Percentiles rank a stretch among this genome's conserved stretches.
Evolutionary conservation across 108 stramenopile genomes (phyloP).

Genomic region (Epithemia pelagica): DNA sequence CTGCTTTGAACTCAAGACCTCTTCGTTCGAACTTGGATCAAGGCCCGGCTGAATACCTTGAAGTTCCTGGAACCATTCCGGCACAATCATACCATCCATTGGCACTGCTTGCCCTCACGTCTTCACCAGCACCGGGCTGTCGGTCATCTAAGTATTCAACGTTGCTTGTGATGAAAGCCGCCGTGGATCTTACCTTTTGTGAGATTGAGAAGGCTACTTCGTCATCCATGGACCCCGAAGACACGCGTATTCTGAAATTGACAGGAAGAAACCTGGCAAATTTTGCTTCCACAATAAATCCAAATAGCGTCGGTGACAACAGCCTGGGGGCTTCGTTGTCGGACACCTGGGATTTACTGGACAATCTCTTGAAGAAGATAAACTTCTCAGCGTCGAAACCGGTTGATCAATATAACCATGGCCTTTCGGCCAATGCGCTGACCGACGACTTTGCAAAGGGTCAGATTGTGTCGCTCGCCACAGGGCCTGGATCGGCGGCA

Average conservation of each 20-base stretch:
- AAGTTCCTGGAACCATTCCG: constrained; percentile 46
- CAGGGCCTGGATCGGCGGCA: constrained; percentile 72
- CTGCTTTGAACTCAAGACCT: constrained; percentile 73
- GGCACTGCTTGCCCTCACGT: constrained; percentile 72
- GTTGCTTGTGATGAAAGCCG: constrained; percentile 76
- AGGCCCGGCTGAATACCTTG: constrained; percentile 71
- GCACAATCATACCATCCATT: constrained; percentile 70
- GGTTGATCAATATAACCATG: constrained; percentile 72
- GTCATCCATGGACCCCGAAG: constrained; percentile 83
- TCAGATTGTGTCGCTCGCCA: constrained; percentile 44
- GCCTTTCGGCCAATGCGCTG: constrained; percentile 39
- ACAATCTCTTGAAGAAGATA: constrained; percentile 66
- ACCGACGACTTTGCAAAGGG: constrained; percentile 70
- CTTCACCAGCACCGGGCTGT: constrained; percentile 47
- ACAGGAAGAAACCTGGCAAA: constrained; percentile 80
- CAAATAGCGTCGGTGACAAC: constrained; percentile 54
- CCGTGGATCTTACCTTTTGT: constrained; percentile 74
- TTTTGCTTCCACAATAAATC: constrained; percentile 73
- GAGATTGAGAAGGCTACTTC: constrained; percentile 69
- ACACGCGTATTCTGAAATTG: constrained; percentile 79
- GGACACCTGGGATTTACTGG: constrained; percentile 76
- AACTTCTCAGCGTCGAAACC: constrained; percentile 72
- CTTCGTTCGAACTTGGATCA: constrained; percentile 73
- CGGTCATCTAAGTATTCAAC: constrained; percentile 57
- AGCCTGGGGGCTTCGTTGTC: constrained; percentile 61